Evolutionary conservation across 768 basidiomycete genomes (phyloP).

Genomic region (Calvatia gigantea): DNA sequence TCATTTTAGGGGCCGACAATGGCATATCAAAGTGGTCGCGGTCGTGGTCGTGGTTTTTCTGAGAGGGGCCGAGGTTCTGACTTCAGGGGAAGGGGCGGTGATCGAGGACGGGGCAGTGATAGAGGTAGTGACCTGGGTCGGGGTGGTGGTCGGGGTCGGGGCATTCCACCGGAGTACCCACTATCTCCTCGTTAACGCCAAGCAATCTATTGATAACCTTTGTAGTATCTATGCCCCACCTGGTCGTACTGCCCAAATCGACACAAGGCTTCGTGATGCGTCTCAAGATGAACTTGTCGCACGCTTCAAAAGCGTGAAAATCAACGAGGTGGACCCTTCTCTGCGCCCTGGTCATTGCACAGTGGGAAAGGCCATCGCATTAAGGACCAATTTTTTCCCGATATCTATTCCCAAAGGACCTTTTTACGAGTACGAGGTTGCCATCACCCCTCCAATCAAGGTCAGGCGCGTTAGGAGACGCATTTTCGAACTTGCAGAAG

Average conservation of each 20-base stretch:
- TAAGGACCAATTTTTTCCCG: slow-evolving; percentile 70
- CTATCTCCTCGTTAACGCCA: neutral
- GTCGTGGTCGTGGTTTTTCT: slow-evolving; percentile 1
- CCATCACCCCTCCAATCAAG: slow-evolving; percentile 47
- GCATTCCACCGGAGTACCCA: slow-evolving; percentile 32
- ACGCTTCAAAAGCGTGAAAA: slow-evolving; percentile 27
- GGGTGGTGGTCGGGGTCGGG: slow-evolving; percentile 27
- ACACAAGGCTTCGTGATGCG: slow-evolving; percentile 37
- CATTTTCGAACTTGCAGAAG: slow-evolving; percentile 62
- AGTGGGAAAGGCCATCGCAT: slow-evolving; percentile 39
- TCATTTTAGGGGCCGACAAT: slow-evolving; percentile 15
- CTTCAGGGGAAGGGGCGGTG: too few species aligned
- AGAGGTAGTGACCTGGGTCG: slow-evolving; percentile 36
- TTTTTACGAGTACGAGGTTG: slow-evolving; percentile 60
- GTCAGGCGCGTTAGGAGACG: slow-evolving; percentile 53
- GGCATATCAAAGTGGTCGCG: slow-evolving; percentile 22
- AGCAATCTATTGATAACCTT: slow-evolving; percentile 8
- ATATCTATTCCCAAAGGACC: slow-evolving; percentile 46
- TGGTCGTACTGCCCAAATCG: slow-evolving; percentile 33
- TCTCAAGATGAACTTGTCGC: slow-evolving; percentile 40
- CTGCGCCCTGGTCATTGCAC: slow-evolving; percentile 58
- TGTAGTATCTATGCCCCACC: slow-evolving; percentile 31
- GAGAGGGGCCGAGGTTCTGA: neutral
- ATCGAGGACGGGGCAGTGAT: too few species aligned
- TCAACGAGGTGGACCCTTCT: slow-evolving; percentile 43